Evolutionary conservation across 495 filamentous ascomycete species (phyloP), one percentile per base, ranked within the genome.

Genomic region (Podospora pseudopauciseta): DNA sequence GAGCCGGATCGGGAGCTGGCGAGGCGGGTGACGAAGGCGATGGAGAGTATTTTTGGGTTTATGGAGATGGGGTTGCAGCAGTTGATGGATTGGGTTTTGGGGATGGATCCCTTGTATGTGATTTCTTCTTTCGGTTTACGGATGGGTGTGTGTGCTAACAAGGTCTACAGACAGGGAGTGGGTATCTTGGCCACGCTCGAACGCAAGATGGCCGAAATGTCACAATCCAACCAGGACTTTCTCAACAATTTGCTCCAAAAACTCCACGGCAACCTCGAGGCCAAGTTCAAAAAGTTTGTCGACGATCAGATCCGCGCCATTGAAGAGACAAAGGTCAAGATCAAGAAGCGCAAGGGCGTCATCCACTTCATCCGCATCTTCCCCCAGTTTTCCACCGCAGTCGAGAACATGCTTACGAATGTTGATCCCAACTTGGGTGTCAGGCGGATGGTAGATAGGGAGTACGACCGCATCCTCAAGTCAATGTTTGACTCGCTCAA

Each of bases 281-380:
- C 84, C 34, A 85, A 92, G 26, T 97, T 97, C 80, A 87, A 86
- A 55, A 92, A 91, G 63, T 97, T 98, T 70, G 87, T 97, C 28
- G 95, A 98, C 75, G 92, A 97, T 68, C 94, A 98, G 73, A 89
- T 97, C 57, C 91, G 91, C 28, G 94, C 92, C 30, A 97, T 98
- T 69, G 94, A 98, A 78, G 94, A 98, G 66, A 97, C 94, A n/a
- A 97, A 97, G 79, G 94, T 98, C 72, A 97, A 97, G 79, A 91
- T 97, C 79, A 97, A 97, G 82, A 98, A 97, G 83, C 89, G 94
- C 67, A 97, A 96, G 79, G 94, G 94, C 16, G 92, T 98, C 69
- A 97, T 97, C 72, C 88, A 87, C 9, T 97, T 98, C 77, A 93
- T 97, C 80, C 89, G 92, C 60, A 90, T 92, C 54, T 97, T 98